Conservation (phyloP, 1,139 yeast genomes). For the Candida pseudocylindracea region DNA sequence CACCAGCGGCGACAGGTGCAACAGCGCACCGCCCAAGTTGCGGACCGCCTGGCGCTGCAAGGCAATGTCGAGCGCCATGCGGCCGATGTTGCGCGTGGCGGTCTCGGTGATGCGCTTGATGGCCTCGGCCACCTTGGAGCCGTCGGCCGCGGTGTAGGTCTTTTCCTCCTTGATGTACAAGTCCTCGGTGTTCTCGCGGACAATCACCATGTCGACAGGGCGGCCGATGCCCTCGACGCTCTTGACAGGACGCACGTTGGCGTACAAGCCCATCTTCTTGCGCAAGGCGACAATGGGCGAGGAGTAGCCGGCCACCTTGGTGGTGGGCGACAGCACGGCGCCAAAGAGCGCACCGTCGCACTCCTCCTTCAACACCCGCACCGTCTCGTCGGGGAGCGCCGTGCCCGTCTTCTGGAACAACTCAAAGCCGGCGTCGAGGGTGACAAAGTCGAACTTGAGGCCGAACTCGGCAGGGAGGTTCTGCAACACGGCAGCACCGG, state of each 20-base stretch:
- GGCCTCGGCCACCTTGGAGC: constrained; percentile 85
- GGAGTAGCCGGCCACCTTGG: constrained; percentile 88
- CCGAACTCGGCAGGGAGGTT: constrained; percentile 57
- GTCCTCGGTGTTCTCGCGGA: constrained; percentile 96
- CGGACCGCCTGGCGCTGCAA: constrained; percentile 72
- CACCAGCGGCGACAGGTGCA: constrained; percentile 38
- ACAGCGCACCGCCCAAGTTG: constrained; percentile 11
- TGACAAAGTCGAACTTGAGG: constrained; percentile 63
- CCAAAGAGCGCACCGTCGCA: constrained; percentile 98
- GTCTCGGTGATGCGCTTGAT: constrained; percentile 83
- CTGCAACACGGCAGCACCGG: constrained; percentile 73
- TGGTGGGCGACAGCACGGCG: constrained; percentile 88
- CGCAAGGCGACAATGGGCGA: constrained; percentile 96
- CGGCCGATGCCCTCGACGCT: constrained; percentile 66
- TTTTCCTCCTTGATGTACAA: constrained; percentile 85
- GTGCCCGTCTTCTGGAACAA: constrained; percentile 81
- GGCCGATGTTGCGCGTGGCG: constrained; percentile 73
- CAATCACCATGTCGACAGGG: constrained; percentile 93
- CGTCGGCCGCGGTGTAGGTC: constrained; percentile 39
- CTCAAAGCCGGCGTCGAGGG: constrained; percentile 87
- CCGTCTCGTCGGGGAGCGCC: constrained; percentile 88
- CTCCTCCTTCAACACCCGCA: constrained; percentile 48
- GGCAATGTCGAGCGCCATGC: constrained; percentile 83
- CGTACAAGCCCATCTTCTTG: constrained; percentile 83
- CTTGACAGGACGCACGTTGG: constrained; percentile 95